Evolutionary conservation across 1,284 basidiomycete species (phyloP).

Genomic region (Boletellus dicymbophilus): DNA sequence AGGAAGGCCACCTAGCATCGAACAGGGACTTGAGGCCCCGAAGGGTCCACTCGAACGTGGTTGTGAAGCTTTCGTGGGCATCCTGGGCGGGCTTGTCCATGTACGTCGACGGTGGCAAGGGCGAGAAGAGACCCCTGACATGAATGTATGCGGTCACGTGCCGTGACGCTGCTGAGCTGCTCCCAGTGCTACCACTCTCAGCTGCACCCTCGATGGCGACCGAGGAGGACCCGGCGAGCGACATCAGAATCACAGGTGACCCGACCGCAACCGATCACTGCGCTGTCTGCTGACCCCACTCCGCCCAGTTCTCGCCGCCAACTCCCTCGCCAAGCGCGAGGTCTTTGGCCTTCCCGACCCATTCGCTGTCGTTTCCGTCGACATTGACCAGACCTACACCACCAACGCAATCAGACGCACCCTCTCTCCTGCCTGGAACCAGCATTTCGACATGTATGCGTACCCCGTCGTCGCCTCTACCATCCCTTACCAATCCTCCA

Average conservation of each 20-base stretch:
- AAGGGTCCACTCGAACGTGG: conserved; percentile 78
- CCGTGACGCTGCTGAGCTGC: not conserved
- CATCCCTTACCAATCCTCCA: conserved; percentile 5
- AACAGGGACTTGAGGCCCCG: conserved; percentile 69
- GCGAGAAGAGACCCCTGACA: too few species aligned
- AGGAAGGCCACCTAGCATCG: conserved; percentile 55
- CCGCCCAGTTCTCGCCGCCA: conserved; percentile 81
- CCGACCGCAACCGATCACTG: not conserved
- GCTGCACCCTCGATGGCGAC: conserved; percentile 24
- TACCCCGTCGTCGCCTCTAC: conserved; percentile 7
- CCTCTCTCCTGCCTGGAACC: conserved; percentile 92
- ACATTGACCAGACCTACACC: conserved; percentile 93
- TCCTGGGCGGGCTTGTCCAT: conserved; percentile 32
- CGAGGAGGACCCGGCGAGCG: conserved; percentile 5
- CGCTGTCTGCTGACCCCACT: not conserved
- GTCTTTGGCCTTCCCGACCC: conserved; percentile 93
- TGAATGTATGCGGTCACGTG: conserved; percentile 20
- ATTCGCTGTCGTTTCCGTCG: conserved; percentile 95
- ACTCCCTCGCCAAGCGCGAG: conserved; percentile 88
- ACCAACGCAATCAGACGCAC: conserved; percentile 86
- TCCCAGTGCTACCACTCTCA: not conserved
- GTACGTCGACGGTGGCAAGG: too few species aligned
- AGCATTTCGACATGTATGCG: conserved; percentile 87
- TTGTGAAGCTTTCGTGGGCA: conserved; percentile 54
- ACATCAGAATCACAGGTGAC: conserved; percentile 29